Conservation (phyloP, 1,139 yeast genomes). For the Pichia sp. region DNA sequence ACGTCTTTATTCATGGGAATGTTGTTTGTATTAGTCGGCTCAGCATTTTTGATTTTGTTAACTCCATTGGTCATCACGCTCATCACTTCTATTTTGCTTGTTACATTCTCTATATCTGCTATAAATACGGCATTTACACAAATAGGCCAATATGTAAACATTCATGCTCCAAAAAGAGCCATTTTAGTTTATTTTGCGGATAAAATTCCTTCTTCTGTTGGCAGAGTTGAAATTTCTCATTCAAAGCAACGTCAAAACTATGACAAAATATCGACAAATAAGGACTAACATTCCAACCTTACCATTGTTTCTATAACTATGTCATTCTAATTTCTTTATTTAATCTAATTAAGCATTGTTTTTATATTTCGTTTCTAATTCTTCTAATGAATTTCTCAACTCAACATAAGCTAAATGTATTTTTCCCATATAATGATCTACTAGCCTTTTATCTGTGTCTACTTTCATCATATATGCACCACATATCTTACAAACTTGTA, state of each 20-base stretch:
- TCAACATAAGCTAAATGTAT: conserved; percentile 77
- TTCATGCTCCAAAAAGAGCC: conserved; percentile 15
- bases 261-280: neutral
- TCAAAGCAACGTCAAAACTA: conserved; percentile 4
- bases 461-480: conserved; percentile 85
- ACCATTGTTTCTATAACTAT: no score
- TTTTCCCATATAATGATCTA: conserved; percentile 89
- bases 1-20: conserved; percentile 1
- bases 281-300: neutral
- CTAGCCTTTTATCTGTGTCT: conserved; percentile 84
- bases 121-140: neutral
- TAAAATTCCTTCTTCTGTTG: conserved; percentile 29
- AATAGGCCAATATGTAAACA: neutral
- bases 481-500: conserved; percentile 87
- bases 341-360: neutral
- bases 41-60: neutral
- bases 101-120: conserved; percentile 1
- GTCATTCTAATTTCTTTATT: no score
- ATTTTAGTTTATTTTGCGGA: conserved; percentile 24
- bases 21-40: neutral
- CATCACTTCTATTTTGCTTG: conserved; percentile 3
- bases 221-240: conserved; percentile 19
- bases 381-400: conserved; percentile 60
- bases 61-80: conserved; percentile 7
- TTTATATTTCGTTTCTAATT: conserved; percentile 33